Conservation (phyloP, 441 rosid genomes). For the Adansonia gregorii region DNA sequence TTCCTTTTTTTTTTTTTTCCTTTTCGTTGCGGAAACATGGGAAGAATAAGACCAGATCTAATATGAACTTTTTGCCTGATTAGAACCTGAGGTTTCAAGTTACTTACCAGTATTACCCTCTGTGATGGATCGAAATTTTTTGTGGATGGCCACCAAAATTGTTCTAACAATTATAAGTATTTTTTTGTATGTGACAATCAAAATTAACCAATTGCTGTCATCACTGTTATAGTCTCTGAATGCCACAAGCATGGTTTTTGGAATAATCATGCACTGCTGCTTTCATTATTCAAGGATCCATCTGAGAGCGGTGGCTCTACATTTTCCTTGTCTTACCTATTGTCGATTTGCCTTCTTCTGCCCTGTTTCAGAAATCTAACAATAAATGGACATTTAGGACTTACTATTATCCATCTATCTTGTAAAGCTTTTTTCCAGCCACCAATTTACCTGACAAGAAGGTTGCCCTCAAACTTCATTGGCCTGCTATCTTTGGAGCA, state of each 20-base stretch:
- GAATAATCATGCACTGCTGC: neutral
- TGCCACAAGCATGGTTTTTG: constrained; percentile 5
- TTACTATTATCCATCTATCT: neutral
- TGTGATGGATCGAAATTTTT: neutral
- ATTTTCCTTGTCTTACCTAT: neutral
- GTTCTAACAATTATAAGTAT: neutral
- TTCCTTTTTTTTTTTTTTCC: neutral
- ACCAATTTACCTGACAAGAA: neutral
- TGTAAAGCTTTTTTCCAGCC: neutral
- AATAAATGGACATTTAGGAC: neutral
- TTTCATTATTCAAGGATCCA: neutral
- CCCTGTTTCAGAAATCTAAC: neutral
- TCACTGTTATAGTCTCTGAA: neutral
- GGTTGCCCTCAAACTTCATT: neutral
- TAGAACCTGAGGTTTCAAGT: constrained; percentile 5
- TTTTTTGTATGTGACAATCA: neutral
- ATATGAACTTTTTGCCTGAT: constrained; percentile 11
- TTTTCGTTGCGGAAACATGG: neutral
- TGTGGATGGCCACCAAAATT: neutral
- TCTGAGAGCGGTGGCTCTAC: neutral
- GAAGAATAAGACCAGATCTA: neutral
- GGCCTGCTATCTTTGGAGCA: neutral
- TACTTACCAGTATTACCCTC: neutral
- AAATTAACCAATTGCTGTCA: neutral
- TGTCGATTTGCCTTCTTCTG: neutral